Conservation (phyloP, 257 asterid genomes). For the Ilex asprella region DNA sequence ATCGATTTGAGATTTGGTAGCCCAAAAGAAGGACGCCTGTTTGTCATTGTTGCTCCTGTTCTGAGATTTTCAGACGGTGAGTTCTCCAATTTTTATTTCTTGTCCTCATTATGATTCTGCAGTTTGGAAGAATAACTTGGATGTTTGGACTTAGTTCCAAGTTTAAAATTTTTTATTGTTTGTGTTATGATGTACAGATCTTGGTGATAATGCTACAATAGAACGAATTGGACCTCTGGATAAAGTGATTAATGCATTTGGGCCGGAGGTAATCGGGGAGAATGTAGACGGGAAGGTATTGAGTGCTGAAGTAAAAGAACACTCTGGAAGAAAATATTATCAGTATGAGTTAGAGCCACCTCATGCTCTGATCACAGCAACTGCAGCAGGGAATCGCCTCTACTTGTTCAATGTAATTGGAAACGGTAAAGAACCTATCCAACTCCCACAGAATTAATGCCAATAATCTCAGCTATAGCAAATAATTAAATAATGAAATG, state of each 20-base stretch:
- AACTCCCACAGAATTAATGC: slow-evolving; percentile 3
- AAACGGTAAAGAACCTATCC: slow-evolving; percentile 43
- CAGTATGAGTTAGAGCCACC: slow-evolving; percentile 94
- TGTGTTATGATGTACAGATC: slow-evolving; percentile 33
- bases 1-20: slow-evolving; percentile 83
- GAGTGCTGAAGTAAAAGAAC: slow-evolving; percentile 53
- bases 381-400: slow-evolving; percentile 96
- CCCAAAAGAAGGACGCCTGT: slow-evolving; percentile 74
- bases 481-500: neutral
- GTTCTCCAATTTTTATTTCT: slow-evolving; percentile 9
- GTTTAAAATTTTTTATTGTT: neutral
- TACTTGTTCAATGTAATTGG: slow-evolving; percentile 77
- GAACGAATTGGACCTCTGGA: slow-evolving; percentile 85
- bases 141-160: no score
- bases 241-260: slow-evolving; percentile 84
- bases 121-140: neutral
- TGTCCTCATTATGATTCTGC: slow-evolving; percentile 2
- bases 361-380: slow-evolving; percentile 78
- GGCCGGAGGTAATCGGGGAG: slow-evolving; percentile 94
- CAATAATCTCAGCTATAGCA: slow-evolving; percentile 1
- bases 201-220: slow-evolving; percentile 71
- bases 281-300: slow-evolving; percentile 87
- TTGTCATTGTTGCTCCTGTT: slow-evolving; percentile 87
- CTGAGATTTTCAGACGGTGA: slow-evolving; percentile 74
- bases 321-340: slow-evolving; percentile 74